phyloP scores from a whole-genome alignment of 129 eudicot genomes.

The Silybum marianum region DNA sequence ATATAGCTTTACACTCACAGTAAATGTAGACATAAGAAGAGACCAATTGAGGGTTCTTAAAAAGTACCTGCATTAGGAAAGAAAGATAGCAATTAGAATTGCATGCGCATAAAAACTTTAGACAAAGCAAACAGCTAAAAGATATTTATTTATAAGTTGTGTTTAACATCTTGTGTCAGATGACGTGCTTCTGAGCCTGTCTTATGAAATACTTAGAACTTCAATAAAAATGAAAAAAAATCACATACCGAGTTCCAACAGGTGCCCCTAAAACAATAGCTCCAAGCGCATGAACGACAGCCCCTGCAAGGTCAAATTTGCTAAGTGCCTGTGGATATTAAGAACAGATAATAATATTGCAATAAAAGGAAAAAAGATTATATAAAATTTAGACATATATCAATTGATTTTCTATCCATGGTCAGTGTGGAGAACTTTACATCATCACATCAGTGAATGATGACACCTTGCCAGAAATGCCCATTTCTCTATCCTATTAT shows the following conservation, averaged over 20 bases:
- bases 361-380: neutral
- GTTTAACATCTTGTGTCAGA: neutral
- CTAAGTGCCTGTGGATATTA: conserved; percentile 2
- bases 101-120: neutral
- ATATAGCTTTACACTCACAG: conserved; percentile 52
- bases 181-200: neutral
- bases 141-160: neutral
- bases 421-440: neutral
- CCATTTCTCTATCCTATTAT: neutral
- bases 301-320: conserved; percentile 57
- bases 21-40: conserved; percentile 82
- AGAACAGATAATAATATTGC: conserved; percentile 14
- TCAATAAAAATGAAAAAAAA: neutral
- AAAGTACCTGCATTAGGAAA: conserved; percentile 47
- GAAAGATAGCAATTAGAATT: conserved; percentile 1
- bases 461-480: neutral
- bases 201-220: conserved; percentile 2
- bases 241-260: conserved; percentile 68
- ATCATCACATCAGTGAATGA: neutral
- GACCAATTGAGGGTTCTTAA: conserved; percentile 78
- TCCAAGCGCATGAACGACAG: conserved; percentile 78
- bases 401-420: neutral
- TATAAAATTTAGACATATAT: neutral
- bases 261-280: conserved; percentile 97
- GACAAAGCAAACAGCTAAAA: neutral